Conservation (phyloP, 208 protist genomes). For the Vickermania ingenoplastis region DNA sequence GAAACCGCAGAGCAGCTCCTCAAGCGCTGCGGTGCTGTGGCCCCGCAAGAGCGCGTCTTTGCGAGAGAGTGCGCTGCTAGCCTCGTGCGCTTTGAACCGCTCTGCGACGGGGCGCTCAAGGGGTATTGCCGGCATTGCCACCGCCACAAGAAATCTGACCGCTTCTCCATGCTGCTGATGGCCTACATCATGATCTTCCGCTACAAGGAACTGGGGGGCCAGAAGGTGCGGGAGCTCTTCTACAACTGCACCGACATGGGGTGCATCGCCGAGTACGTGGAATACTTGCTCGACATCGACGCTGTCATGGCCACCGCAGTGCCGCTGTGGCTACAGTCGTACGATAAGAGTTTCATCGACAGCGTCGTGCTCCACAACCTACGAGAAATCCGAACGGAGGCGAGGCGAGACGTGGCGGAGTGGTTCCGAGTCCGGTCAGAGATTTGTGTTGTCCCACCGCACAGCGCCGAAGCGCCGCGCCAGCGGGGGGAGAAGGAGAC, state of each 20-base stretch:
- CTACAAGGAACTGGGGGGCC: conserved; percentile 31
- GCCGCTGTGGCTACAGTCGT: conserved; percentile 34
- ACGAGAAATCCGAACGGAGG: conserved; percentile 15
- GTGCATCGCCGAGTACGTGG: conserved; percentile 53
- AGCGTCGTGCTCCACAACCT: conserved; percentile 20
- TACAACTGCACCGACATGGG: conserved; percentile 24
- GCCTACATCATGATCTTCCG: conserved; percentile 69
- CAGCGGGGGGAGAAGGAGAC: not conserved
- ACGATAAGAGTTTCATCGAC: conserved; percentile 48
- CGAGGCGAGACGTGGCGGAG: conserved; percentile 20
- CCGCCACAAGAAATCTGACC: conserved; percentile 31
- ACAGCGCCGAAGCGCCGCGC: not conserved
- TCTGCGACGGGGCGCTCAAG: conserved; percentile 62
- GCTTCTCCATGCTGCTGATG: conserved; percentile 53
- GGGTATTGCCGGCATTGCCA: conserved; percentile 62
- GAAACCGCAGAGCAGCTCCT: conserved; percentile 29
- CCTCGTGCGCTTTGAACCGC: conserved; percentile 35
- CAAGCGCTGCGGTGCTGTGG: conserved; percentile 8
- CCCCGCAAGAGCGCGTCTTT: conserved; percentile 21
- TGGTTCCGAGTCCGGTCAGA: conserved; percentile 16
- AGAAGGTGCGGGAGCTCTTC: conserved; percentile 40
- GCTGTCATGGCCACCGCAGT: conserved; percentile 20
- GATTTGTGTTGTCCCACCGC: conserved; percentile 6
- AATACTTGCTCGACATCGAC: conserved; percentile 35
- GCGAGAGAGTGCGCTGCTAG: conserved; percentile 36